These are phyloP conservation scores for Dictyostelium discoideum DNA, from an alignment of 78 protist genomes.

Conservation along the genomic window dicty_2.7 NC_007088.5:3433501-3434000, in stretches of 20 bases:
- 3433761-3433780: neutral
- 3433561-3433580: neutral
- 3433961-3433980: neutral
- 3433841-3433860: no score
- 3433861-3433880: neutral
- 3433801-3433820: neutral
- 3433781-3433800: neutral
- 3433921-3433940: neutral
- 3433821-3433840: no score
- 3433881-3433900: neutral
- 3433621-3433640: neutral
- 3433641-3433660: neutral
- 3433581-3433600: neutral
- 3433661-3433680: neutral
- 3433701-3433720: neutral
- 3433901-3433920: no score
- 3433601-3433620: neutral
- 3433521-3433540: no score
- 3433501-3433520: no score
- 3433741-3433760: no score
- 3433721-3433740: neutral
- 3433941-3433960: neutral
- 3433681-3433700: neutral
- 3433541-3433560: neutral
- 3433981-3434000: neutral